Base-by-base conservation (phyloP, 1,284 basidiomycete species). In the Cryptococcus hybrid region DNA sequence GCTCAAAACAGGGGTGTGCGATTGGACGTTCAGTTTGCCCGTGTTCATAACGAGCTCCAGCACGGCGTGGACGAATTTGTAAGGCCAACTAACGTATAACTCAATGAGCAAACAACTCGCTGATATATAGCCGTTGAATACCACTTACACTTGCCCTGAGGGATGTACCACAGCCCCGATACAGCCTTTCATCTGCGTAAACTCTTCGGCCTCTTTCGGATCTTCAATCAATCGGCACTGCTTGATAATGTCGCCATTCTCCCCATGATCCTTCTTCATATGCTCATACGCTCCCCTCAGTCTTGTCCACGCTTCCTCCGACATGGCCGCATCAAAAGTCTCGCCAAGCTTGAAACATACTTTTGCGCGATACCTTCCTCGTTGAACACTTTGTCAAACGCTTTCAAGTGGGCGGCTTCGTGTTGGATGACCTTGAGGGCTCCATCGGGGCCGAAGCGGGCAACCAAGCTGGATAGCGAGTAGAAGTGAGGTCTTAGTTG, bases 31-130 rank as follows among this genome's bases (percentile, higher is more conserved):
- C 57, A 63, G 36, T 6, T 56, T 50, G 6, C 54, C 61, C 3
- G 37, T 54, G 34, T 52, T 42, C 46, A 61, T 38, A 7, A 66
- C 43, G n/a, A 60, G 43, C 6, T 43, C 18, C 43, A 60, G 38
- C 5, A 68, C 47, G 2, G 57, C 64, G 30, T 68, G 62, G 2
- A 68, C 63, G 46, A 68, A 64, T 18, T 66, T 66, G 58, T 66
- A 66, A 8, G 62, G 60, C 66, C 61, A 62, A 4, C 61, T 62
- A 38, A 15, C 5, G 18, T 8, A 13, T 7, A 6, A 11, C 40
- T 30, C 24, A 11, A 13, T 13, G 24, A 44, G 7, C 43, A 7
- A n/a, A 13, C 43, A 9, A 15, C 18, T 18, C 18, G 18, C 18
- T 18, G 18, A 18, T 18, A 18, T 18, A 18, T n/a, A 35, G 18